A percentile compares a stretch with the other conserved stretches of the same genome.
phyloP scores from a whole-genome alignment of 2,329 filamentous ascomycete genomes.

The Lachnellula occidentalis region DNA sequence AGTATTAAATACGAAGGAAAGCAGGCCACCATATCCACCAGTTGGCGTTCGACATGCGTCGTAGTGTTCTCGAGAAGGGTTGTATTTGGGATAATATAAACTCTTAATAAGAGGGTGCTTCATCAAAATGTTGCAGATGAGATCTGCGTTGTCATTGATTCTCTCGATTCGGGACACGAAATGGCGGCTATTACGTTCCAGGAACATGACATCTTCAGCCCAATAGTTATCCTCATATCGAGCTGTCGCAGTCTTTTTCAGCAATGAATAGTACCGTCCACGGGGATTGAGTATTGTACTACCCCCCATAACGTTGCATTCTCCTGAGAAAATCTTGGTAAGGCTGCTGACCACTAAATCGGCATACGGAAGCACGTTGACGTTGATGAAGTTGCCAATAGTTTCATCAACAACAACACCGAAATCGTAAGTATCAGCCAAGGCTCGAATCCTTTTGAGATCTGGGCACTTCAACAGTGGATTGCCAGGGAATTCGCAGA shows the following conservation, averaged over 20 bases:
- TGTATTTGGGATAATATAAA: slow-evolving; percentile 83
- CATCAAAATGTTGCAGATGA: slow-evolving; percentile 67
- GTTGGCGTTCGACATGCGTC: slow-evolving; percentile 68
- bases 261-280: slow-evolving; percentile 59
- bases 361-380: slow-evolving; percentile 83
- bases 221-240: slow-evolving; percentile 89
- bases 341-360: slow-evolving; percentile 92
- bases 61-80: slow-evolving; percentile 64
- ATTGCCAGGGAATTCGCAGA: slow-evolving; percentile 94
- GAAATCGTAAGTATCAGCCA: slow-evolving; percentile 83
- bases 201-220: slow-evolving; percentile 88
- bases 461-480: slow-evolving; percentile 83
- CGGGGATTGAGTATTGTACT: slow-evolving; percentile 61
- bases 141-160: slow-evolving; percentile 81
- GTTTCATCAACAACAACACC: slow-evolving; percentile 92
- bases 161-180: slow-evolving; percentile 77
- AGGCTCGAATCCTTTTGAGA: slow-evolving; percentile 67
- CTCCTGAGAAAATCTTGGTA: slow-evolving; percentile 95
- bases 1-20: slow-evolving; percentile 75
- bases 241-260: slow-evolving; percentile 61
- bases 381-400: slow-evolving; percentile 92
- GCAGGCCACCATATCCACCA: slow-evolving; percentile 83
- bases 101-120: slow-evolving; percentile 60
- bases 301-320: slow-evolving; percentile 97
- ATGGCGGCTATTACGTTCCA: slow-evolving; percentile 94